phyloP scores from a whole-genome alignment of 2,329 filamentous ascomycete genomes.

The Colletotrichum sp. region DNA sequence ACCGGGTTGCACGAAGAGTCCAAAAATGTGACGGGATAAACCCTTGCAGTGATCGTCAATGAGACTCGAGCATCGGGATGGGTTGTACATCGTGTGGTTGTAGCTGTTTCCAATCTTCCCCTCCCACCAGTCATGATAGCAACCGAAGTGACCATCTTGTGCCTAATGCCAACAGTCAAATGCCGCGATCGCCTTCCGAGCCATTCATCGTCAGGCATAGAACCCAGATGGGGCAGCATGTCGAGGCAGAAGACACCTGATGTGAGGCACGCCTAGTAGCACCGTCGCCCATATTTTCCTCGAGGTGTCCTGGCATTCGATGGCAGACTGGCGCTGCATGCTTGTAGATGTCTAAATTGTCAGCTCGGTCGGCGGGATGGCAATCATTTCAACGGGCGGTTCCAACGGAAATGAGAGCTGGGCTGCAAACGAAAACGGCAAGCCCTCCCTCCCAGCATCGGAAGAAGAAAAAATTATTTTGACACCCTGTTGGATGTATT shows the following conservation, averaged over 20 bases:
- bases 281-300: neutral
- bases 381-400: neutral
- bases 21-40: neutral
- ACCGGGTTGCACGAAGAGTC: fast-evolving
- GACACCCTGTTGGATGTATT: neutral
- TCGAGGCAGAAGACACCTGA: neutral
- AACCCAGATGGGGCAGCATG: neutral
- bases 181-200: neutral
- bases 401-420: neutral
- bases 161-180: neutral
- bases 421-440: neutral
- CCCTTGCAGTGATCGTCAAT: neutral
- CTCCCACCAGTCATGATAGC: neutral
- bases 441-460: neutral
- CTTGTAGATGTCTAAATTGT: neutral
- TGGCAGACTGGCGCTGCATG: neutral
- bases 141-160: neutral
- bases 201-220: neutral
- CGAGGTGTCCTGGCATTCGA: neutral
- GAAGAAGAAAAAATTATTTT: neutral
- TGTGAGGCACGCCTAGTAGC: neutral
- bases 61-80: neutral
- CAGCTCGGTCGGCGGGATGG: neutral
- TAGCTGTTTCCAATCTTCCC: neutral
- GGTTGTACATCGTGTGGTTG: fast-evolving